Evolutionary conservation across 1,284 basidiomycete genomes (phyloP).

Genomic region (Marasmius sp.): DNA sequence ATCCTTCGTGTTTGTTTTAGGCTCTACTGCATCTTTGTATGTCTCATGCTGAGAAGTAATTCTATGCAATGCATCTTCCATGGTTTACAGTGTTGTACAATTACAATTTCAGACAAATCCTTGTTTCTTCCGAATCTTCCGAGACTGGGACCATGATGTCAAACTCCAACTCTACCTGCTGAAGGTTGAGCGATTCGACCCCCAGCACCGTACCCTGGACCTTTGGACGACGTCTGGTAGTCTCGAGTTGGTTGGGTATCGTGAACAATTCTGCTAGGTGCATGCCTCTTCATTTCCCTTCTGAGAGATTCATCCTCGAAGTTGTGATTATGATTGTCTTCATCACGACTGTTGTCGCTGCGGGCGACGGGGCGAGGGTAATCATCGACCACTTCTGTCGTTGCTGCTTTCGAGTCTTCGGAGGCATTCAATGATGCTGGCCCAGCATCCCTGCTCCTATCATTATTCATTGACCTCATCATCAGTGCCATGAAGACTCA

Average conservation of each 20-base stretch:
- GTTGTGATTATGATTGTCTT: not conserved
- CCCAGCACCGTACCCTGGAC: not conserved
- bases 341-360: not conserved
- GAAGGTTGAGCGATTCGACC: not conserved
- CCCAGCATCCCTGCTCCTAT: not conserved
- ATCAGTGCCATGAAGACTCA: not conserved
- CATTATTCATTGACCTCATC: not conserved
- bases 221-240: not conserved
- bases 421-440: not conserved
- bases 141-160: not conserved
- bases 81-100: not conserved
- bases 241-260: not conserved
- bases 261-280: not conserved
- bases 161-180: not conserved
- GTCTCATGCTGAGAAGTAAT: not conserved
- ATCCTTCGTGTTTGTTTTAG: not conserved
- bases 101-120: not conserved
- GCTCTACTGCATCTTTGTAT: not conserved
- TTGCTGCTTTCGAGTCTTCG: not conserved
- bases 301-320: not conserved
- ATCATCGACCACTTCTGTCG: not conserved
- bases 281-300: not conserved
- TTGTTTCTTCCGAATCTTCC: too few species aligned
- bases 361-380: not conserved
- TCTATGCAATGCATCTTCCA: not conserved